Base-by-base conservation (phyloP, 2,329 filamentous ascomycete genomes). In the Botrytis galanthina region DNA sequence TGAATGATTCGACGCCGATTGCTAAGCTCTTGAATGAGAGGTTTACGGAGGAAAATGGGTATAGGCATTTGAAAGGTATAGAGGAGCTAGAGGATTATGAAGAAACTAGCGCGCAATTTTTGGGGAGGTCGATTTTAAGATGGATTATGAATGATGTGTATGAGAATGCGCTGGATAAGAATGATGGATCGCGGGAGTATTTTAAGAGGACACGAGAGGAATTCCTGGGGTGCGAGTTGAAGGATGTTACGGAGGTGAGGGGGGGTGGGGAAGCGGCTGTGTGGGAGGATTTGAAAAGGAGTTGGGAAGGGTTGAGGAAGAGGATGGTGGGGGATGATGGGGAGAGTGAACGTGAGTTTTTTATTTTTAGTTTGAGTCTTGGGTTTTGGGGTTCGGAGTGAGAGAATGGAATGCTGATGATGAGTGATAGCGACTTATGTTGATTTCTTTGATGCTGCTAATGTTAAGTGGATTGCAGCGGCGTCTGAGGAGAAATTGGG, bases 1-100 rank as follows among this genome's bases (percentile, higher is more conserved):
- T 76, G 4, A 77, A 78, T 48, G 75, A 77, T 64, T 74, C 72
- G 14, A 75, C 76, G 2, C 72, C 75, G 2, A 76, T 78, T n/a
- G 73, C 74, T 18, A 46, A 74, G 42, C 73, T 78, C 2, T 63
- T 78, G 46, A 75, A 77, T 37, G 76, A 76, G 70, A 70, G 76
- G 20, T 78, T 77, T 54, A 71, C 75, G 14, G 73, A 74, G 37
- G 39, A 68, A 63, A 73, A 74, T 37, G 71, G 76, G 14, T 78
- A 72, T 54, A 67, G 67, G n/a, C 42, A 75, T 35, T 39, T 78
- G n/a, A 77, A 74, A 63, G 61, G 64, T 10, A 32, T 76, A 10
- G 73, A 75, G 14, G 37, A 75, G 16, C 9, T 73, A 6, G 42
- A 70, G 18, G 71, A 59, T 32, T 76, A 77, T 73, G 74, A 74